A percentile compares a stretch with the other conserved stretches of the same genome.
Evolutionary conservation across 805 yeast genomes (phyloP).

Genomic region (Metschnikowia noctiluminum): DNA sequence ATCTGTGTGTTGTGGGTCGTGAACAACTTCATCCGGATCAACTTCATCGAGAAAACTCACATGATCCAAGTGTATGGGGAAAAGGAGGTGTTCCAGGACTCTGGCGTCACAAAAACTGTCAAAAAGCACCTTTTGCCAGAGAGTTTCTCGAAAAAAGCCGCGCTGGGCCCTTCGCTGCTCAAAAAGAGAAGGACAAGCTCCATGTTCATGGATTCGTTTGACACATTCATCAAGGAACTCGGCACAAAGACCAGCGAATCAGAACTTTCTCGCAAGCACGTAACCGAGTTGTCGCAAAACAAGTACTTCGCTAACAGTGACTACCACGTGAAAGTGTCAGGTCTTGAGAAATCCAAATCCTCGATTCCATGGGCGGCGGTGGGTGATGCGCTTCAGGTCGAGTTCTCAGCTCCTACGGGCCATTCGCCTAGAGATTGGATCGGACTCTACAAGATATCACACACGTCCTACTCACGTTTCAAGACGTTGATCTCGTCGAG

Average conservation of each 20-base stretch:
- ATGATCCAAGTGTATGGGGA: slow-evolving; percentile 75
- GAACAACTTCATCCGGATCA: slow-evolving; percentile 62
- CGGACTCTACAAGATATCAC: slow-evolving; percentile 65
- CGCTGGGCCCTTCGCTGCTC: neutral
- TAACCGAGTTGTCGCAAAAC: slow-evolving; percentile 39
- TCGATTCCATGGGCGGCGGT: slow-evolving; percentile 24
- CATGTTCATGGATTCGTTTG: slow-evolving; percentile 44
- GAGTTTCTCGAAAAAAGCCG: slow-evolving; percentile 31
- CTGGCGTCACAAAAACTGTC: slow-evolving; percentile 44
- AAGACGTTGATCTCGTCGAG: slow-evolving; percentile 58
- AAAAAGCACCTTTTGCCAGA: slow-evolving; percentile 42
- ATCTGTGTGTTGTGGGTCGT: slow-evolving; percentile 56
- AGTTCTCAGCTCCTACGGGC: slow-evolving; percentile 51
- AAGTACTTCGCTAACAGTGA: slow-evolving; percentile 37
- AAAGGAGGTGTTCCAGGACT: slow-evolving; percentile 52
- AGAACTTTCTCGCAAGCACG: slow-evolving; percentile 34
- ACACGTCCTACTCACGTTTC: slow-evolving; percentile 52
- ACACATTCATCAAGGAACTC: slow-evolving; percentile 42
- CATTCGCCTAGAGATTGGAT: slow-evolving; percentile 66
- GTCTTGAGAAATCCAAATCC: slow-evolving; percentile 16
- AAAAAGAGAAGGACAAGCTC: slow-evolving; percentile 26
- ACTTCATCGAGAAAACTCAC: slow-evolving; percentile 73
- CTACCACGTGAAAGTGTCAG: slow-evolving; percentile 26
- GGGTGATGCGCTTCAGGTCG: slow-evolving; percentile 53
- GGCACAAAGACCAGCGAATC: slow-evolving; percentile 12